phyloP scores from a whole-genome alignment of 225 moss, liverwort and hornwort species.

The Asterella californica region DNA sequence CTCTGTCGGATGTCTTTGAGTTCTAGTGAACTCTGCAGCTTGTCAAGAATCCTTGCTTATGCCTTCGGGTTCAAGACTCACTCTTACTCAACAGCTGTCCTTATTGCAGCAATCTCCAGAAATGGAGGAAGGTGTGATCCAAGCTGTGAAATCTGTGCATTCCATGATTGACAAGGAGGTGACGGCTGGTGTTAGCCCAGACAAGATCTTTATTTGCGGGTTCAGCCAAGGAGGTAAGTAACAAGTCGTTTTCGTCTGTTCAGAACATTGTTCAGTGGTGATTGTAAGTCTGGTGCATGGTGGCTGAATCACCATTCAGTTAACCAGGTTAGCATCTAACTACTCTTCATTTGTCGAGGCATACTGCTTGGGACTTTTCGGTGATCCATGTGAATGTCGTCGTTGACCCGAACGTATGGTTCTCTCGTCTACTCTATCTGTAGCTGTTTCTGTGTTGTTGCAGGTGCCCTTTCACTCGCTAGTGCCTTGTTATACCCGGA shows the following conservation, averaged over 20 bases:
- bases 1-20: not conserved
- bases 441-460: not conserved
- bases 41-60: not conserved
- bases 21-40: not conserved
- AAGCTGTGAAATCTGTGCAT: constrained; percentile 74
- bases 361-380: too few relatives aligned
- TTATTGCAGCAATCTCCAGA: constrained; percentile 66
- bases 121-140: constrained; percentile 64
- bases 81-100: not conserved
- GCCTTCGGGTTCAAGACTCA: not conserved
- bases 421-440: too few relatives aligned
- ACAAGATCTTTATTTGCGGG: constrained; percentile 77
- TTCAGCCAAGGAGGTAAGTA: constrained; percentile 83
- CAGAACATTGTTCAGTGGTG: not conserved
- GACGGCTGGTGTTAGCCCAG: constrained; percentile 63
- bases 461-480: constrained; percentile 38
- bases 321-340: not conserved
- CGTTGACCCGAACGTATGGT: not conserved
- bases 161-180: constrained; percentile 89
- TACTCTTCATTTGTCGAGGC: not conserved
- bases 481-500: constrained; percentile 48
- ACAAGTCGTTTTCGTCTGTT: not conserved
- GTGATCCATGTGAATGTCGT: not conserved
- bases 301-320: not conserved
- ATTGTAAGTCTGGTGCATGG: too few relatives aligned